phyloP scores from a whole-genome alignment of 2,329 filamentous ascomycete species.

The Coniochaeta prunicola region DNA sequence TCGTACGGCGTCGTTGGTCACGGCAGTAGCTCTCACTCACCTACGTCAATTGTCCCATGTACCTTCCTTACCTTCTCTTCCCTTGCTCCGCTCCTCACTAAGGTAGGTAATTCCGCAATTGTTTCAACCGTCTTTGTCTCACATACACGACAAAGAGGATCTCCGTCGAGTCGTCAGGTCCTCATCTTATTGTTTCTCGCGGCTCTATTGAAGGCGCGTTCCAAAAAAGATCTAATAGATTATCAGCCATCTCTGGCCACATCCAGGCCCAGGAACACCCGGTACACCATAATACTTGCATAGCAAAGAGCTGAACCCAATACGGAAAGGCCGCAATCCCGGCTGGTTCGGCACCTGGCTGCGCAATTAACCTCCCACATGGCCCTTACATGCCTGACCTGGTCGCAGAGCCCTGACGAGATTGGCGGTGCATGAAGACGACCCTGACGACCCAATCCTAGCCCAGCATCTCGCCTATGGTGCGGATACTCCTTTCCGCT shows the following conservation, averaged over 20 bases:
- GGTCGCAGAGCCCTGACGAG: slow-evolving; percentile 15
- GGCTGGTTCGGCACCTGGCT: not conserved
- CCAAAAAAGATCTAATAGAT: not conserved
- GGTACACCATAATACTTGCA: too few relatives aligned
- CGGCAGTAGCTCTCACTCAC: too few relatives aligned
- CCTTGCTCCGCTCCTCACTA: not conserved
- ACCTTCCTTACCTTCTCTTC: not conserved
- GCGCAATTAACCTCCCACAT: slow-evolving; percentile 12
- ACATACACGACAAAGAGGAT: too few relatives aligned
- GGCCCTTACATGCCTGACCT: slow-evolving; percentile 7
- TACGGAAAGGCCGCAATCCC: not conserved
- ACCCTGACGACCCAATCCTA: slow-evolving; percentile 16
- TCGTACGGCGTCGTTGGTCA: too few relatives aligned
- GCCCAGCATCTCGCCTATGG: slow-evolving; percentile 8
- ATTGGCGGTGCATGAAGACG: slow-evolving; percentile 16
- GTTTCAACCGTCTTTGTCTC: not conserved
- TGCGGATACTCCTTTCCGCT: slow-evolving; percentile 8
- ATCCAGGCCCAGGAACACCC: not conserved
- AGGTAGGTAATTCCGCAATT: not conserved
- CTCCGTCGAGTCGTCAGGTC: not conserved
- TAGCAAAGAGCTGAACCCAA: not conserved
- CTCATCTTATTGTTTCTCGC: not conserved
- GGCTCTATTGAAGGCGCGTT: not conserved
- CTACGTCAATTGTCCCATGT: not conserved
- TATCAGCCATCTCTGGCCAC: not conserved